Base-by-base conservation (phyloP, 2,329 filamentous ascomycete species). In the Fusarium lateritium region DNA sequence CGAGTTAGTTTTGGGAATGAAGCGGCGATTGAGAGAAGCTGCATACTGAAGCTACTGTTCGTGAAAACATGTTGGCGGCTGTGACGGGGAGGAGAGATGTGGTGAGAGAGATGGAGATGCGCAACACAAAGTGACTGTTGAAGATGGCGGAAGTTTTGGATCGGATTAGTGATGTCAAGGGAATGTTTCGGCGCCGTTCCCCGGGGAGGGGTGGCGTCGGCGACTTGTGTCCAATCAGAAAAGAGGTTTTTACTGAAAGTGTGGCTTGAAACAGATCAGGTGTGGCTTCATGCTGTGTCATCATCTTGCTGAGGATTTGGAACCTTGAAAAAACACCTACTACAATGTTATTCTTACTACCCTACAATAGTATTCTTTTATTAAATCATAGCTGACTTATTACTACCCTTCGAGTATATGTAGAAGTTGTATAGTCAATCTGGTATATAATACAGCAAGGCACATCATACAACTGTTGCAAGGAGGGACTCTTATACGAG, bases 111-210 rank as follows among this genome's bases (percentile, higher is more conserved):
- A 39, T 34, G 39, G 28, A 43, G 39, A 47, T 55, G 51, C 54
- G 31, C 47, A 56, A 55, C 28, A 47, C 53, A 24, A 31, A 57
- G 38, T 24, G 42, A 55, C 42, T 56, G 62, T 58, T 63, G 46
- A 24, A 45, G 53, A 65, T 65, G 62, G 53, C 21, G 43, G 61
- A 65, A 65, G 62, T 65, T 65, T 65, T 65, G 63, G 59, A 59
- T 57, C 56, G 60, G 56, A 60, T 69, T 66, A 60, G 71, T 74
- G 65, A 75, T 75, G 73, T 68, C 72, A 74, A 72, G 67, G 62
- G 28, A 31, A 68, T 68, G 55, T 59, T 71, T 59, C 67, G 67
- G 53, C 44, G 65, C 60, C 70, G 55, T 50, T 65, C 51, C 57
- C 57, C 67, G 67, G 46, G 44, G 49, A 50, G 42, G 45, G 53